Conservation (phyloP, 306 rosid species). For the Pyrus bretschneideri region DNA sequence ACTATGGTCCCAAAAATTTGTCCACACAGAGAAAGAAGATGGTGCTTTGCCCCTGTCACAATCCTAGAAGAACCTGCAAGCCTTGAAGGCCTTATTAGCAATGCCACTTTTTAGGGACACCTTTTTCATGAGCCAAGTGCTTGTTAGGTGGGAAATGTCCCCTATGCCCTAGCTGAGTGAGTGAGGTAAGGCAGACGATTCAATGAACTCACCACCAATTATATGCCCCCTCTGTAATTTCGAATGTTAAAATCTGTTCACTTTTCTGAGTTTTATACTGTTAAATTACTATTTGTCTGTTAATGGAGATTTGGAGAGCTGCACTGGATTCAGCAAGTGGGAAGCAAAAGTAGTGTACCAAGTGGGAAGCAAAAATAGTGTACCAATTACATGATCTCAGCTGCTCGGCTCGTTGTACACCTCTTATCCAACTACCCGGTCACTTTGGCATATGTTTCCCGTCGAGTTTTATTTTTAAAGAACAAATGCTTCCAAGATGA, state of each 20-base stretch:
- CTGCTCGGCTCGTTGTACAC: not conserved
- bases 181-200: slow-evolving; percentile 1
- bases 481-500: not conserved
- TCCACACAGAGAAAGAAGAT: not conserved
- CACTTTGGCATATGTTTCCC: not conserved
- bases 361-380: not conserved
- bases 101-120: slow-evolving; percentile 1
- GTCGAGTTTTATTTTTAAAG: not conserved
- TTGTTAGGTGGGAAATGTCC: not conserved
- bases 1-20: slow-evolving; percentile 14
- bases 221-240: too few relatives aligned
- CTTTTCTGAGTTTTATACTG: not conserved
- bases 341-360: not conserved
- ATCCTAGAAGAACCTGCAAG: not conserved
- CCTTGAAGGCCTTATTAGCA: not conserved
- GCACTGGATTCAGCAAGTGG: slow-evolving; percentile 12
- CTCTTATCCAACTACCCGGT: not conserved
- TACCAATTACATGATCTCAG: not conserved
- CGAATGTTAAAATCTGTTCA: not conserved
- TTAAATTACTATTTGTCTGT: not conserved
- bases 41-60: not conserved
- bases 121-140: not conserved
- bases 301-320: not conserved
- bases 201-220: not conserved
- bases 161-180: not conserved